Conservation (phyloP, 2,329 filamentous ascomycete genomes). For the Zelopaecilomyces penicillatus region DNA sequence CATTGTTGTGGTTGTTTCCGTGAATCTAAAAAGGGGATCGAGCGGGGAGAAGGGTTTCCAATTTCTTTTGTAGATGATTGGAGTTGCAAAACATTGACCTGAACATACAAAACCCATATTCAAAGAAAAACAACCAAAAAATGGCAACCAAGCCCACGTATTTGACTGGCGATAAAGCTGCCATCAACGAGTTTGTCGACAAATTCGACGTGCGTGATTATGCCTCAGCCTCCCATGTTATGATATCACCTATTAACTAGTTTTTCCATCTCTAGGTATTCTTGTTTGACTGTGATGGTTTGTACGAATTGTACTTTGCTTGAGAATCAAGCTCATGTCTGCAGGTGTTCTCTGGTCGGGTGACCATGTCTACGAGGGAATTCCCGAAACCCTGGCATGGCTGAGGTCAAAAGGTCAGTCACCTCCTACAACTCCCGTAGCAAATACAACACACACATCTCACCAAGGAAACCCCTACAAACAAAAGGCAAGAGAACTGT, state of each 20-base stretch:
- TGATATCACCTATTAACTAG: not conserved
- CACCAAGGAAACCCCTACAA: not conserved
- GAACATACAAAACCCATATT: no score
- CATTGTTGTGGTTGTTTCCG: no score
- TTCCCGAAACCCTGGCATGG: conserved; percentile 77
- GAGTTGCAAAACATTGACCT: no score
- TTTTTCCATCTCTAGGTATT: conserved; percentile 56
- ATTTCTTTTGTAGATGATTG: no score
- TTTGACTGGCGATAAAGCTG: conserved; percentile 69
- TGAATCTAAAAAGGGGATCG: no score
- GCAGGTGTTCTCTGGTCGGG: conserved; percentile 93
- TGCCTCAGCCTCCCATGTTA: not conserved
- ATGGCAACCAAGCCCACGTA: conserved; percentile 41
- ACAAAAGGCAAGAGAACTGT: conserved; percentile 74
- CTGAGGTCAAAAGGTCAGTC: conserved; percentile 66
- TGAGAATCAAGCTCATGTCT: conserved; percentile 10
- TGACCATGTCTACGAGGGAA: conserved; percentile 77
- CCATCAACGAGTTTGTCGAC: conserved; percentile 75
- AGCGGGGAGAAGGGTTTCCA: no score
- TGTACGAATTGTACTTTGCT: not conserved
- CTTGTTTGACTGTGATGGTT: conserved; percentile 95
- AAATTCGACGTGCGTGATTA: conserved; percentile 73
- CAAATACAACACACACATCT: not conserved
- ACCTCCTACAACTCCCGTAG: not conserved
- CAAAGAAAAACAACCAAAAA: not conserved